Percentiles rank a stretch among this genome's conserved stretches.
Evolutionary conservation across 2,329 filamentous ascomycete species (phyloP).

Genomic region (Clonostachys sp.): DNA sequence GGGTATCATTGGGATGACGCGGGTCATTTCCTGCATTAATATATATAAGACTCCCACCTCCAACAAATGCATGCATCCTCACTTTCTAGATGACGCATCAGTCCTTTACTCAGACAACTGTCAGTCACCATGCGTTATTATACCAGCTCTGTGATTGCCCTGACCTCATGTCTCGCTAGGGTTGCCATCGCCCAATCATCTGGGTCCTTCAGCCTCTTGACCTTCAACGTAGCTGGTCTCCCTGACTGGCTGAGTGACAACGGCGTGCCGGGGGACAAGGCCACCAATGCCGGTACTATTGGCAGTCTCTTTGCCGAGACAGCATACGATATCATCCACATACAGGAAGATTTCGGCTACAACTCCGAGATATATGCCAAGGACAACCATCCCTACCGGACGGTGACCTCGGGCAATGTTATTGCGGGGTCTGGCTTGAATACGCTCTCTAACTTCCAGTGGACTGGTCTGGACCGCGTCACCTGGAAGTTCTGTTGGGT

Average conservation of each 20-base stretch:
- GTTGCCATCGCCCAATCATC: neutral
- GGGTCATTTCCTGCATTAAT: too few relatives aligned
- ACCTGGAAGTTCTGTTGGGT: constrained; percentile 58
- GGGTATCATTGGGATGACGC: too few relatives aligned
- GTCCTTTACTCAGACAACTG: too few relatives aligned
- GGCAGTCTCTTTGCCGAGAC: constrained; percentile 52
- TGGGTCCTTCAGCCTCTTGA: constrained; percentile 43
- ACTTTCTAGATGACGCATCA: too few relatives aligned
- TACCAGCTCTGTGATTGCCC: neutral
- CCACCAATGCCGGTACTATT: constrained; percentile 49
- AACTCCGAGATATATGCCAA: constrained; percentile 58
- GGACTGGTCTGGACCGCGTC: constrained; percentile 47
- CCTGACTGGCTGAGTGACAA: constrained; percentile 53
- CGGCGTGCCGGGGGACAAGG: constrained; percentile 58
- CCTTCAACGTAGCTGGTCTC: constrained; percentile 58
- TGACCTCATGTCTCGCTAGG: neutral
- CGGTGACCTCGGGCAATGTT: constrained; percentile 60
- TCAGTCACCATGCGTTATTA: too few relatives aligned
- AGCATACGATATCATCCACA: constrained; percentile 56
- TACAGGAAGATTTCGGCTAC: constrained; percentile 69
- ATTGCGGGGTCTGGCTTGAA: constrained; percentile 61
- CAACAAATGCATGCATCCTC: too few relatives aligned
- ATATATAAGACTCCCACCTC: too few relatives aligned
- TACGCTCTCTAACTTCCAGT: constrained; percentile 54
- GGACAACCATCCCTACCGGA: constrained; percentile 55